Evolutionary conservation across 1,284 basidiomycete species (phyloP).

Genomic region (Trichosporon asahii): DNA sequence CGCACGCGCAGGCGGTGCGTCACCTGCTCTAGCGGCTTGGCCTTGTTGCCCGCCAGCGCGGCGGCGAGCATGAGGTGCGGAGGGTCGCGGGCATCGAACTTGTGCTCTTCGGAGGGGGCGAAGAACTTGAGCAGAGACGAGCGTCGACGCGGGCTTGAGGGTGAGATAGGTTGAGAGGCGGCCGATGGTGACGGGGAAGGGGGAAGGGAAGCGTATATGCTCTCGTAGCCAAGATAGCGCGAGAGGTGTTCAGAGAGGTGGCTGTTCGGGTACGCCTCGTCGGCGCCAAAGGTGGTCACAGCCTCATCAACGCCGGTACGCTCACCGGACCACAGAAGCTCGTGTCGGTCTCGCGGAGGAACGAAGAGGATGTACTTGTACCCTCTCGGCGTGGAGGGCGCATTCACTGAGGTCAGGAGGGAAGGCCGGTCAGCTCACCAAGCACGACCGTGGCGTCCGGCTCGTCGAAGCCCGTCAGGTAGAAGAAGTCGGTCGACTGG

Average conservation of each 20-base stretch:
- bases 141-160: slow-evolving; percentile 39
- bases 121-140: slow-evolving; percentile 49
- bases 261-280: slow-evolving; percentile 57
- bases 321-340: slow-evolving; percentile 91
- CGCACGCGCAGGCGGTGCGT: slow-evolving; percentile 52
- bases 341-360: slow-evolving; percentile 67
- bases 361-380: slow-evolving; percentile 88
- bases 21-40: slow-evolving; percentile 46
- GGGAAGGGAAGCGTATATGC: slow-evolving; percentile 52
- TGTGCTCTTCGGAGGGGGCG: slow-evolving; percentile 31
- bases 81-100: slow-evolving; percentile 35
- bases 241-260: slow-evolving; percentile 43
- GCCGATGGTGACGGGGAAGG: slow-evolving; percentile 44
- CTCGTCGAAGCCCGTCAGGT: slow-evolving; percentile 91
- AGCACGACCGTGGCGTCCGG: slow-evolving; percentile 83
- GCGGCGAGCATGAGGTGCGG: slow-evolving; percentile 49
- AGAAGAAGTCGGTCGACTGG: slow-evolving; percentile 89
- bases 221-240: slow-evolving; percentile 31
- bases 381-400: slow-evolving; percentile 63
- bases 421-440: slow-evolving; percentile 52
- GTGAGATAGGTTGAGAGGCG: slow-evolving; percentile 43
- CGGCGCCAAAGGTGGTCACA: slow-evolving; percentile 66
- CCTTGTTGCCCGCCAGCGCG: slow-evolving; percentile 40
- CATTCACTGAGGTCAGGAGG: slow-evolving; percentile 32
- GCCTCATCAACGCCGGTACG: slow-evolving; percentile 64